Percentiles rank a stretch among this genome's conserved stretches.
These are phyloP conservation scores for Cadophora sp. DNA, from an alignment of 2,329 filamentous ascomycete species.

Conservation along the genomic window DNA sequence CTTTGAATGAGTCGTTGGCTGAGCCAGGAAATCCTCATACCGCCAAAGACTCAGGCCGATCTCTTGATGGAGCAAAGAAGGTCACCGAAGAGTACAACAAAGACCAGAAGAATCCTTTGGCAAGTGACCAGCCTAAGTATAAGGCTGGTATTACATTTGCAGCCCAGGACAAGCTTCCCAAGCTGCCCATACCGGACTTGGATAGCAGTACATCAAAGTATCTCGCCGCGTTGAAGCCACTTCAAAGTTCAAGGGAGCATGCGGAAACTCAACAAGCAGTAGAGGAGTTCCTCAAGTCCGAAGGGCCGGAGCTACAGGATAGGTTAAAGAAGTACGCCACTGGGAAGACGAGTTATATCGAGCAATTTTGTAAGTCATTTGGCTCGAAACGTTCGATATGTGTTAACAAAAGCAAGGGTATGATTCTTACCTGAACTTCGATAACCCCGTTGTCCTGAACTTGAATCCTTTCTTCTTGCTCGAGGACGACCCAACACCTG, in stretches of 20 bases:
- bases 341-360: constrained; percentile 94
- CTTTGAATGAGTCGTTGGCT: constrained; percentile 74
- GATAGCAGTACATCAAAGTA: constrained; percentile 81
- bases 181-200: constrained; percentile 90
- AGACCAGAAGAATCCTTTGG: constrained; percentile 54
- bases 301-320: constrained; percentile 86
- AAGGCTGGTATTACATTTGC: constrained; percentile 83
- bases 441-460: constrained; percentile 97
- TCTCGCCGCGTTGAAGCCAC: constrained; percentile 76
- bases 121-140: constrained; percentile 53
- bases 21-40: constrained; percentile 40
- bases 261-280: constrained; percentile 82
- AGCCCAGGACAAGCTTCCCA: constrained; percentile 85
- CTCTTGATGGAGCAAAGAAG: constrained; percentile 59
- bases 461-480: constrained; percentile 97
- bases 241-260: constrained; percentile 83
- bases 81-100: constrained; percentile 54
- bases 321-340: constrained; percentile 89
- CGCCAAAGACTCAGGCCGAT: constrained; percentile 44
- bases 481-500: constrained; percentile 96
- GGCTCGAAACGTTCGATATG: neutral
- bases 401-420: constrained; percentile 70
- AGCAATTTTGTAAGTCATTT: constrained; percentile 86
- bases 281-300: constrained; percentile 79
- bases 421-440: constrained; percentile 97